Evolutionary conservation across 148 eudicot genomes (phyloP).

Genomic region (Nepenthes mirabilis): DNA sequence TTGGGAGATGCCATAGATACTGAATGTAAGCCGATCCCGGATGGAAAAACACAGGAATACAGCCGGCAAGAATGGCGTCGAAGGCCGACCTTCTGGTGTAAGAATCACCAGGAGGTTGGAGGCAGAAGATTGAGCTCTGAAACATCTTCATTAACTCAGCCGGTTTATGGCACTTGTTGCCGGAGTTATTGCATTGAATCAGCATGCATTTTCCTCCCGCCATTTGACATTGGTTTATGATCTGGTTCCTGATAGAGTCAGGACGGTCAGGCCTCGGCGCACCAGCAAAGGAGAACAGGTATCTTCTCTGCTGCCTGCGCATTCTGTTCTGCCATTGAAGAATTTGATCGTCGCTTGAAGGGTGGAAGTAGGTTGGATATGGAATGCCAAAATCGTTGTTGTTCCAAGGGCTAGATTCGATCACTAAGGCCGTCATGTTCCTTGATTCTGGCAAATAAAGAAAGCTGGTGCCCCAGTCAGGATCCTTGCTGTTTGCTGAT

Average conservation of each 20-base stretch:
- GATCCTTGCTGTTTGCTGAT: conserved; percentile 25
- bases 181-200: conserved; percentile 32
- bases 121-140: conserved; percentile 45
- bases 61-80: conserved; percentile 71
- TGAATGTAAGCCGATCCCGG: conserved; percentile 52
- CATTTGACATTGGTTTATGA: conserved; percentile 31
- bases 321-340: conserved; percentile 39
- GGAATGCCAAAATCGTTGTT: conserved; percentile 56
- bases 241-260: conserved; percentile 40
- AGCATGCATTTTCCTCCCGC: conserved; percentile 23
- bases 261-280: conserved; percentile 40
- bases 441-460: conserved; percentile 34
- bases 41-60: conserved; percentile 78
- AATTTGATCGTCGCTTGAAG: conserved; percentile 28
- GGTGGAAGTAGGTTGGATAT: conserved; percentile 73
- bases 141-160: conserved; percentile 40
- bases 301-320: conserved; percentile 15
- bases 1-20: conserved; percentile 61
- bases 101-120: conserved; percentile 79
- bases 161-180: conserved; percentile 34
- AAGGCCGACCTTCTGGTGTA: conserved; percentile 59
- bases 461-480: conserved; percentile 59
- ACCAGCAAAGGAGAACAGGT: conserved; percentile 61
- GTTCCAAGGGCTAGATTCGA: conserved; percentile 49
- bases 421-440: conserved; percentile 35